These are phyloP conservation scores for Sclerotinia spermophila DNA, from an alignment of 2,329 filamentous ascomycete genomes.

Conservation along the genomic window DNA sequence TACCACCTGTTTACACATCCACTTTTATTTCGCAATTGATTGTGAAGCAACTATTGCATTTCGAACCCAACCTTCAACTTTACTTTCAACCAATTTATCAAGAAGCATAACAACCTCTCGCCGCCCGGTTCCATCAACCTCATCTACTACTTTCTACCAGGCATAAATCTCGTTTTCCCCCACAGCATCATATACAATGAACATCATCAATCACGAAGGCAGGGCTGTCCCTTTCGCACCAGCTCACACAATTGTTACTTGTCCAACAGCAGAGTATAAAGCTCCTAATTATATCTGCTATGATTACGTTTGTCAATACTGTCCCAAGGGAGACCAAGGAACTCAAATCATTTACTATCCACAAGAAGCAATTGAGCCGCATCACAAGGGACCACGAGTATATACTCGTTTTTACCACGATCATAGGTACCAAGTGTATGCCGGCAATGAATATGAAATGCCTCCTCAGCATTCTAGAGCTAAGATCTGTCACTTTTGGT, in stretches of 20 bases:
- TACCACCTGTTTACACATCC: too few species aligned
- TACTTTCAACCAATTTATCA: background rate
- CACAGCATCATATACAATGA: background rate
- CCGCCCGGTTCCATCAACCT: background rate
- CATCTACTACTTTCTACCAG: background rate
- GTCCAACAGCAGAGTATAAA: background rate
- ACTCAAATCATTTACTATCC: background rate
- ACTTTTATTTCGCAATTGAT: background rate
- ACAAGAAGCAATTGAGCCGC: background rate
- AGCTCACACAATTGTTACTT: background rate
- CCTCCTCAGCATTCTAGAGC: conserved; percentile 2
- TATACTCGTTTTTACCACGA: background rate
- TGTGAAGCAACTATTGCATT: too few species aligned
- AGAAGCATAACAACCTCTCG: background rate
- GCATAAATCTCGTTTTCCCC: background rate
- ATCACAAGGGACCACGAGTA: background rate
- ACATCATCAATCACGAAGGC: background rate
- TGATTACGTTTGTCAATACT: background rate
- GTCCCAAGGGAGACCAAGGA: background rate
- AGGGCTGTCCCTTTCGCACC: background rate
- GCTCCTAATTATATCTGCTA: background rate
- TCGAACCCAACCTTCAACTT: too few species aligned
- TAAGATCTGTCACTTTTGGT: conserved; percentile 5
- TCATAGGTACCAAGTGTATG: background rate
- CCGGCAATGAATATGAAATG: background rate